Evolutionary conservation across 208 protist species (phyloP).

Genomic region (Crithidia fasciculata): DNA sequence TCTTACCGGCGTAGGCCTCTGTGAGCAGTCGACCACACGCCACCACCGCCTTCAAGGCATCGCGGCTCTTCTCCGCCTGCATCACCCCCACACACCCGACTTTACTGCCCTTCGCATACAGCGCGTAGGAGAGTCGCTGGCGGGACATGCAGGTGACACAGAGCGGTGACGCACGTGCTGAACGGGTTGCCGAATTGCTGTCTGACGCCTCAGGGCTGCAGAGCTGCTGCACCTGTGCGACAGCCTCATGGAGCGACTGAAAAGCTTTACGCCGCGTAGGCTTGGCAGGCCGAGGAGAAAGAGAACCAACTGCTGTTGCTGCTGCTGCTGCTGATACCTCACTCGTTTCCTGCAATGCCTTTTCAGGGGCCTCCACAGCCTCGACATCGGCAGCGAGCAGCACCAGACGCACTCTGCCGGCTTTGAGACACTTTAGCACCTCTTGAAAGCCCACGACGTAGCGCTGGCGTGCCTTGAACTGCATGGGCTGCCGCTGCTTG

Average conservation of each 20-base stretch:
- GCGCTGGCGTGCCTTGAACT: slow-evolving; percentile 59
- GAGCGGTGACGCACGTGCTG: slow-evolving; percentile 17
- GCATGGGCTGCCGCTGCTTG: slow-evolving; percentile 57
- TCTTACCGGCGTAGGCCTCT: slow-evolving; percentile 8
- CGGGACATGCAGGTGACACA: slow-evolving; percentile 66
- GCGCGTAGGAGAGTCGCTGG: slow-evolving; percentile 66
- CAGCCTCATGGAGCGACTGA: slow-evolving; percentile 42
- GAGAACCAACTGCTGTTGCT: background rate
- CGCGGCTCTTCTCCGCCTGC: slow-evolving; percentile 43
- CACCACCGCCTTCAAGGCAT: slow-evolving; percentile 39
- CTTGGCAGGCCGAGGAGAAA: background rate
- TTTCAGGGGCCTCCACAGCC: background rate
- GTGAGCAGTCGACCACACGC: slow-evolving; percentile 31
- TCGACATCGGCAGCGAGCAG: slow-evolving; percentile 72
- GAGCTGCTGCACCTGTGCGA: slow-evolving; percentile 32
- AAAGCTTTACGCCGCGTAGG: slow-evolving; percentile 24
- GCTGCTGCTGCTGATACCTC: background rate
- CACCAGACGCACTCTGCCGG: slow-evolving; percentile 54
- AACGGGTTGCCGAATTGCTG: background rate
- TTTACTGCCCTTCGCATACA: slow-evolving; percentile 65
- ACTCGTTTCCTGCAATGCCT: background rate
- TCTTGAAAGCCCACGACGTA: slow-evolving; percentile 75
- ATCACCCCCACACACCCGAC: slow-evolving; percentile 54
- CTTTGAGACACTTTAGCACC: slow-evolving; percentile 55
- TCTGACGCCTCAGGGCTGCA: slow-evolving; percentile 29